These are phyloP conservation scores for Xylaria venustula DNA, from an alignment of 495 filamentous ascomycete species.

Conservation along the genomic window DNA sequence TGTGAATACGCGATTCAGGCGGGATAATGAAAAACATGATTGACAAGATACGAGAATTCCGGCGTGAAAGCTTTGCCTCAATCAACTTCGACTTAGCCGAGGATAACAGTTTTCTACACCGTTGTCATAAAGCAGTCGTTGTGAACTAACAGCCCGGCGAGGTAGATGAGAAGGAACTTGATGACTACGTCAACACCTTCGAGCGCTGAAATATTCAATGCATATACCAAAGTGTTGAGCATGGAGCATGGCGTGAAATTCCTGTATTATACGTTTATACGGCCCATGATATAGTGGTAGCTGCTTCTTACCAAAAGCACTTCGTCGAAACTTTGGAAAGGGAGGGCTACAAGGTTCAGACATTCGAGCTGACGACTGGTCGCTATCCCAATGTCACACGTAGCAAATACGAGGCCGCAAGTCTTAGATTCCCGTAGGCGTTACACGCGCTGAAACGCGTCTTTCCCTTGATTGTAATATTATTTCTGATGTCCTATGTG, in stretches of 20 bases:
- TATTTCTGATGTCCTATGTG: no score
- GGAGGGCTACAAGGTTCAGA: slow-evolving; percentile 23
- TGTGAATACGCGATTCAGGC: no score
- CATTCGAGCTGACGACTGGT: slow-evolving; percentile 28
- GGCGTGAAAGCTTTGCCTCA: slow-evolving; percentile 26
- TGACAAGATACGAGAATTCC: slow-evolving; percentile 29
- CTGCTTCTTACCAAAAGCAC: slow-evolving; percentile 33
- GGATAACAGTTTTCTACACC: slow-evolving; percentile 22
- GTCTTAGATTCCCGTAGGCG: no score
- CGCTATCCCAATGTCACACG: slow-evolving; percentile 37
- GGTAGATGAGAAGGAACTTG: background rate
- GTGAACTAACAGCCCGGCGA: background rate
- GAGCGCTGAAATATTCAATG: slow-evolving; percentile 26
- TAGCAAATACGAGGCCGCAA: no score
- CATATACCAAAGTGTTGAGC: slow-evolving; percentile 16
- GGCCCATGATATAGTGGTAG: slow-evolving; percentile 30
- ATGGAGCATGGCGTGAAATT: slow-evolving; percentile 32
- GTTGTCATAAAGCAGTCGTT: slow-evolving; percentile 16
- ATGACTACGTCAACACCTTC: slow-evolving; percentile 20
- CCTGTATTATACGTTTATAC: slow-evolving; percentile 37
- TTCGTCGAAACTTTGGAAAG: slow-evolving; percentile 30
- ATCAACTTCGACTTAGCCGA: slow-evolving; percentile 30
- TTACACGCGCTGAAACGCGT: no score
- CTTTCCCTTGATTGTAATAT: no score
- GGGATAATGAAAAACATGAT: slow-evolving; percentile 22